Conservation (phyloP, 768 basidiomycete species). For the Filobasidium wieringae region DNA sequence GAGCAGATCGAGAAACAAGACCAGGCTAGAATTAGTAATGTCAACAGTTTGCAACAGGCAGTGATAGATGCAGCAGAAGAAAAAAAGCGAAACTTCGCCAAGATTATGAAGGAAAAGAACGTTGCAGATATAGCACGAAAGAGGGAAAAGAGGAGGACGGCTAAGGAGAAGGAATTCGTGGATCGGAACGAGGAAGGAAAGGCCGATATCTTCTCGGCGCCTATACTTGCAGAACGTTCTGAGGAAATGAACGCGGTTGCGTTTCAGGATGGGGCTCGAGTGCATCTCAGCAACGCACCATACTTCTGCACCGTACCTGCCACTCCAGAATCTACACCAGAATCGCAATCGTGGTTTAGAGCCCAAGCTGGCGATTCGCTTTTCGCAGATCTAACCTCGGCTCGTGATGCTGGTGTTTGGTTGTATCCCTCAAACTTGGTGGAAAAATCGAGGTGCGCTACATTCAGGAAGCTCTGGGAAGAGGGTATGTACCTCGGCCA, state of each 20-base stretch:
- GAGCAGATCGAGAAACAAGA: conserved; percentile 21
- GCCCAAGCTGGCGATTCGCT: conserved; percentile 35
- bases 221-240: neutral
- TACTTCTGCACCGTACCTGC: conserved; percentile 24
- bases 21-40: conserved; percentile 12
- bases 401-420: conserved; percentile 63
- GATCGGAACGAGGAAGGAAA: conserved; percentile 3
- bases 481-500: conserved; percentile 77
- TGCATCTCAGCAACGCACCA: neutral
- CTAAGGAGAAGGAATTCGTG: conserved; percentile 24
- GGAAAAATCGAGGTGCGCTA: conserved; percentile 64
- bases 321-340: conserved; percentile 42
- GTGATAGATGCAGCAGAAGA: conserved; percentile 47
- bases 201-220: neutral
- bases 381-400: conserved; percentile 51
- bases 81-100: conserved; percentile 22
- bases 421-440: conserved; percentile 53
- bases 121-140: conserved; percentile 58
- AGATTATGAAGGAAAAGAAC: conserved; percentile 24
- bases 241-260: too few species aligned
- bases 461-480: conserved; percentile 70
- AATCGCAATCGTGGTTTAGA: conserved; percentile 58
- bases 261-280: neutral
- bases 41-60: conserved; percentile 45
- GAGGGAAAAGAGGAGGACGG: conserved; percentile 47